Evolutionary conservation across 2,329 filamentous ascomycete genomes (phyloP), one percentile per base, ranked within the genome.

Genomic region (Exophiala sideris): DNA sequence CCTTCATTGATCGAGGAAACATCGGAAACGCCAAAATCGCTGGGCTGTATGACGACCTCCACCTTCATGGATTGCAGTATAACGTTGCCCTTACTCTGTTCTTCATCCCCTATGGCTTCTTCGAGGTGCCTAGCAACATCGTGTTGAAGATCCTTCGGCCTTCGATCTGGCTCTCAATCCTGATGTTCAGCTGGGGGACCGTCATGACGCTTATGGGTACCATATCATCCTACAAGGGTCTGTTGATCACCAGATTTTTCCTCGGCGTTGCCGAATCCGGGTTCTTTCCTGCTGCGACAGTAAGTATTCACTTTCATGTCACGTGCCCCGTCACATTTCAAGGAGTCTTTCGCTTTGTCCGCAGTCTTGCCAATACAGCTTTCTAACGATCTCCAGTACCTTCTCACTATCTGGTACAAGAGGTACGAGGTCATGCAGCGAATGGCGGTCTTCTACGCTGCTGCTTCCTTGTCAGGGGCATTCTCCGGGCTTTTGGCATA

Each of bases 401-500:
- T 41, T 11, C 70, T 76, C 38, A 72, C 71, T 1, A 58, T 59
- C 42, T 67, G 65, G 65, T 68, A 68, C 52, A 54, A 61, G 24
- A 61, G 65, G 2, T 65, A 66, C 47, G 66, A 68, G 35, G 58
- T 67, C 2, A 63, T 65, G 34, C 55, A 56, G 3, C 65, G 65
- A 40, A 66, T 67, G 50, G 65, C 65, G 4, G 40, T 67, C 14
- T 68, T 67, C 49, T 67, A 66, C 54, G 62, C 61, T 24, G 62
- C 67, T 1, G 63, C 65, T 7, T 64, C 65, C 1, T 55, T 68
- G 2, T 64, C 63, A 0, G 76, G 76, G 4, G 75, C 74, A 3
- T 78, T 79, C 57, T 75, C 72, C 0, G 76, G 76, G 0, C 68
- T 80, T 1, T 67, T 81, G 1, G 78, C 79, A 2, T 79, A 74